These are phyloP conservation scores for Blastobotrys attinorum DNA, from an alignment of 805 yeast species.

Conservation along the genomic window DNA sequence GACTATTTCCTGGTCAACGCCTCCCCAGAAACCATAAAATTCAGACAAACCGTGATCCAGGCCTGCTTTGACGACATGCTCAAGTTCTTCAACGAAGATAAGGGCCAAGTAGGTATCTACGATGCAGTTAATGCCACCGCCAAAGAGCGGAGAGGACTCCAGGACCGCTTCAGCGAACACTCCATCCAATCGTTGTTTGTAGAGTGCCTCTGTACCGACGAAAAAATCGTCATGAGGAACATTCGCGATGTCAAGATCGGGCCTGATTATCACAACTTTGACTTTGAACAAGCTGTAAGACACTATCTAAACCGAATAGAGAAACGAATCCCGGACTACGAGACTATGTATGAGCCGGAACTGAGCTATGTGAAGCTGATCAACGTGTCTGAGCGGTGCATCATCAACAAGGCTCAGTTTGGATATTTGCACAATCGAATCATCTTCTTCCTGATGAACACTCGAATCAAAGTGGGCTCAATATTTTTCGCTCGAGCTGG, in stretches of 20 bases:
- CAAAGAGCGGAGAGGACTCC: constrained; percentile 53
- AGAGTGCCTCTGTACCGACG: constrained; percentile 78
- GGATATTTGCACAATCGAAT: constrained; percentile 89
- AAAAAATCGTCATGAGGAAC: constrained; percentile 57
- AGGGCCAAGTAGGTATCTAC: constrained; percentile 92
- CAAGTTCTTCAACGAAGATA: constrained; percentile 60
- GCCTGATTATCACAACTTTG: constrained; percentile 80
- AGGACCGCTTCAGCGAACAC: constrained; percentile 42
- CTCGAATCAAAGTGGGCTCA: constrained; percentile 77
- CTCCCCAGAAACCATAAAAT: constrained; percentile 38
- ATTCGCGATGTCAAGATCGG: constrained; percentile 80
- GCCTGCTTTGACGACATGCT: constrained; percentile 64
- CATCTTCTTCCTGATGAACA: constrained; percentile 85
- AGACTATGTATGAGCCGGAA: constrained; percentile 52
- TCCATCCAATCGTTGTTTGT: constrained; percentile 77
- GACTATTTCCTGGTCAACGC: constrained; percentile 59
- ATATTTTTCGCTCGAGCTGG: constrained; percentile 74
- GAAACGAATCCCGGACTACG: constrained; percentile 59
- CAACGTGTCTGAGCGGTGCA: constrained; percentile 81
- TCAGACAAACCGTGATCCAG: constrained; percentile 51
- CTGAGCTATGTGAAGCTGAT: constrained; percentile 76
- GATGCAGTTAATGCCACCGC: constrained; percentile 89
- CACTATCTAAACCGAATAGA: constrained; percentile 72
- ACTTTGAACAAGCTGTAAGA: constrained; percentile 59
- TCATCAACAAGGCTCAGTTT: constrained; percentile 70